Percentiles rank a stretch among this genome's conserved stretches.
Conservation (phyloP, 2,329 filamentous ascomycete species). For the Arthrobotrys iridis region DNA sequence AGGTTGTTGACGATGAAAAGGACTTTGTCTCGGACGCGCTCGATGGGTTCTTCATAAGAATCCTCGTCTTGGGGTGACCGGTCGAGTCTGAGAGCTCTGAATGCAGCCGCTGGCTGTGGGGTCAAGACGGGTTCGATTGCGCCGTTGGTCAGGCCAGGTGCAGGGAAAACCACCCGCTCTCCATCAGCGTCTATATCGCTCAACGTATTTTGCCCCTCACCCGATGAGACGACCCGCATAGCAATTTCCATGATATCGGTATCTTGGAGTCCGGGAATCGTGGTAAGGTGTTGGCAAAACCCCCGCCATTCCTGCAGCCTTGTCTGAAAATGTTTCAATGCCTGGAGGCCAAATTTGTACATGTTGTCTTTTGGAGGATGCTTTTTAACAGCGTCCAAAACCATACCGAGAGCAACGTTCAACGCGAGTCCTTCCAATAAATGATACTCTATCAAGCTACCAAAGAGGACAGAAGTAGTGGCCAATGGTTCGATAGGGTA, state of each 20-base stretch:
- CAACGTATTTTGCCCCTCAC: slow-evolving; percentile 58
- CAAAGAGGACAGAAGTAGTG: slow-evolving; percentile 94
- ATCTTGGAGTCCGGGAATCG: slow-evolving; percentile 81
- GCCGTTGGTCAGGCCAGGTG: slow-evolving; percentile 30
- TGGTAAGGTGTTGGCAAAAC: slow-evolving; percentile 84
- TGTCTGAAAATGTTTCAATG: slow-evolving; percentile 84
- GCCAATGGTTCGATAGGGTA: slow-evolving; percentile 96
- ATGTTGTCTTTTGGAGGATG: slow-evolving; percentile 80
- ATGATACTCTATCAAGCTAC: slow-evolving; percentile 93
- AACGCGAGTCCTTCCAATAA: slow-evolving; percentile 89
- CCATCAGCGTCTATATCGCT: slow-evolving; percentile 30
- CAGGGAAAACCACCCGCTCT: slow-evolving; percentile 60
- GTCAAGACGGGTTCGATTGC: slow-evolving; percentile 42
- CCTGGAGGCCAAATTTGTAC: slow-evolving; percentile 98
- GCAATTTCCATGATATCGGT: slow-evolving; percentile 87
- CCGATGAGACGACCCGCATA: slow-evolving; percentile 71
- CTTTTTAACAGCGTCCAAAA: slow-evolving; percentile 92
- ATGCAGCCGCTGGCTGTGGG: slow-evolving; percentile 69
- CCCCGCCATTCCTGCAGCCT: slow-evolving; percentile 94
- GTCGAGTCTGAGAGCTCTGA: slow-evolving; percentile 81
- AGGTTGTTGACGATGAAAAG: slow-evolving; percentile 97
- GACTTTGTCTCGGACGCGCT: slow-evolving; percentile 88
- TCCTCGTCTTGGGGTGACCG: slow-evolving; percentile 70
- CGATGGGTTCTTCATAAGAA: slow-evolving; percentile 79
- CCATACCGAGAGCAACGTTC: slow-evolving; percentile 95